A percentile compares a stretch with the other conserved stretches of the same genome.
Evolutionary conservation across 179 eudicot species (phyloP).

Genomic region (Corrigiola litoralis): DNA sequence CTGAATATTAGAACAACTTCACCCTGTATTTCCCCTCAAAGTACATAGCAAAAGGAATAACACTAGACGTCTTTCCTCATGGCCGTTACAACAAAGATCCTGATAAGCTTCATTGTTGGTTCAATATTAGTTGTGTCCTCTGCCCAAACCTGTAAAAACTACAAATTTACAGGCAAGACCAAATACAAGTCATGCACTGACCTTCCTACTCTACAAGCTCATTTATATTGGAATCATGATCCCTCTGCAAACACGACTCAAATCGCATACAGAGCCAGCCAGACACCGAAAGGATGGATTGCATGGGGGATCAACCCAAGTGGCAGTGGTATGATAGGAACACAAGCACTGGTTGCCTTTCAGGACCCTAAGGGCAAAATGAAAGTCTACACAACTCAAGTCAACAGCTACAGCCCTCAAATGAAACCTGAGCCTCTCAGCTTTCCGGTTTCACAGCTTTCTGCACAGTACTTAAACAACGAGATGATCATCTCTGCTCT

Average conservation of each 20-base stretch:
- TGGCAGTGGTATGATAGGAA: slow-evolving; percentile 24
- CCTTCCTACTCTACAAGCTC: slow-evolving; percentile 24
- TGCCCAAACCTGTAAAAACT: slow-evolving; percentile 21
- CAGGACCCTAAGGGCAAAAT: slow-evolving; percentile 14
- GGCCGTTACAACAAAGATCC: slow-evolving; percentile 6
- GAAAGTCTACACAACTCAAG: slow-evolving; percentile 22
- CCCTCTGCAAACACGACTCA: slow-evolving; percentile 10
- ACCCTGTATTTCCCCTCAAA: too few species aligned
- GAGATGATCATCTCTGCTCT: slow-evolving; percentile 33
- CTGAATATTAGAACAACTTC: too few species aligned
- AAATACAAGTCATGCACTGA: slow-evolving; percentile 19
- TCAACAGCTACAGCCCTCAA: slow-evolving; percentile 16
- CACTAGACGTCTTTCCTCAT: too few species aligned
- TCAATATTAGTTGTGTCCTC: neutral
- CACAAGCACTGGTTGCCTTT: slow-evolving; percentile 32
- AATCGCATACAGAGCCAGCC: slow-evolving; percentile 26
- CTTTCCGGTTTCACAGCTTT: slow-evolving; percentile 23
- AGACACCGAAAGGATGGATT: slow-evolving; percentile 29
- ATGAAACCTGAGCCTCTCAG: slow-evolving; percentile 21
- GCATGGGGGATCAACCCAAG: slow-evolving; percentile 36
- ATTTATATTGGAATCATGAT: slow-evolving; percentile 27
- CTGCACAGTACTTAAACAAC: slow-evolving; percentile 15
- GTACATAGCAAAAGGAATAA: too few species aligned
- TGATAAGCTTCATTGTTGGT: neutral
- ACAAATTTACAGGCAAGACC: slow-evolving; percentile 12